Conservation (phyloP, 169 alveolate genomes). For the Cryptosporidium felis region DNA sequence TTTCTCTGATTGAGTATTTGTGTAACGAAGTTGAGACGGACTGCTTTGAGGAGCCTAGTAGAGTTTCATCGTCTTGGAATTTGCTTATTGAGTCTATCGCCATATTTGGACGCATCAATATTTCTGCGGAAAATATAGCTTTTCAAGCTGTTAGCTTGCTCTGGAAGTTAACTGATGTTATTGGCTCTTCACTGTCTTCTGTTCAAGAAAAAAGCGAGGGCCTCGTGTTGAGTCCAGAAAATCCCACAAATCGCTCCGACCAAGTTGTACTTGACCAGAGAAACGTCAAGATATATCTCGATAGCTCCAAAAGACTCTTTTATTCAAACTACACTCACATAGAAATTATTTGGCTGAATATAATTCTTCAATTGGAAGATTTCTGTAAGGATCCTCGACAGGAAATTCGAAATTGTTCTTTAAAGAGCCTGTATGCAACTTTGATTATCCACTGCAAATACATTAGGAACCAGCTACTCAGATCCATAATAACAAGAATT, state of each 20-base stretch:
- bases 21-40: conserved; percentile 21
- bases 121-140: conserved; percentile 14
- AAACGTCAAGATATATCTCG: not conserved
- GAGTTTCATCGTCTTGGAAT: conserved; percentile 51
- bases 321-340: not conserved
- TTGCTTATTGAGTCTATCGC: conserved; percentile 32
- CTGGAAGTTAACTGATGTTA: conserved; percentile 43
- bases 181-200: not conserved
- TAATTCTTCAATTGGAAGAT: conserved; percentile 43
- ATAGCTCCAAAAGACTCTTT: not conserved
- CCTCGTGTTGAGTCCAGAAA: not conserved
- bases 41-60: not conserved
- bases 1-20: conserved; percentile 23
- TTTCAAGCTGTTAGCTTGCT: conserved; percentile 63
- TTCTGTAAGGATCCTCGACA: conserved; percentile 61
- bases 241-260: not conserved
- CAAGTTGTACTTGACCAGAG: not conserved
- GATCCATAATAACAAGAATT: not conserved
- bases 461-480: not conserved
- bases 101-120: conserved; percentile 37
- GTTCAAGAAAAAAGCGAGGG: too few species aligned
- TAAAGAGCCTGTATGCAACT: conserved; percentile 24
- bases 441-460: conserved; percentile 25
- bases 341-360: conserved; percentile 42
- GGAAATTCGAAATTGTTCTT: conserved; percentile 49